Base-by-base conservation (phyloP, 305 asterid species). In the Stenogyne calaminthoides region DNA sequence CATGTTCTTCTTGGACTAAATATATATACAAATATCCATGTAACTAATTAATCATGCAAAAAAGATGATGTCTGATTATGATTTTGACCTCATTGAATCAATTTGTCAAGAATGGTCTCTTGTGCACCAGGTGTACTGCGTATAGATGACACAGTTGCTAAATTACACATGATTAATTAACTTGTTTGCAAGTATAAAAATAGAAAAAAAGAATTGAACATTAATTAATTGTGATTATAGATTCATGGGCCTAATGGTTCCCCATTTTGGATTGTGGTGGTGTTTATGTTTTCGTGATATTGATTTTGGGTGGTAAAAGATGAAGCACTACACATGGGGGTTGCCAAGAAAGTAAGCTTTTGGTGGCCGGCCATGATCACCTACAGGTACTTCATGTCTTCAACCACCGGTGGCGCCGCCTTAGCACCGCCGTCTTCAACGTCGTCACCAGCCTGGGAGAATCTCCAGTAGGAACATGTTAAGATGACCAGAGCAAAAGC, bases 361-460 rank as follows among this genome's bases (percentile, higher is more conserved):
- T 75, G 79, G 15, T 86, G 81, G 0, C 90, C 90, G 6, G 90
- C 88, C 88, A 86, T 84, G 71, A 86, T 84, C 70, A 86, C 91
- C n/a, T n/a, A n/a, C 22, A 84, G 49, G 36, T 69, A 82, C 77
- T 82, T n/a, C n/a, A n/a, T 84, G 72, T 84, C 87, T 62, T 78
- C 87, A 29, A 64, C 14, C 46, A 60, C 81, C 63, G 77, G 51
- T 29, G 77, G 56, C 7, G 57, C 74, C 0, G 67, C 39, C 71
- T 22, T 62, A n/a, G 22, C 77, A 7, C 71, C 77, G 27, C 69
- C 73, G 72, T 51, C 67, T 34, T 34, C 82, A 36, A 62, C 82
- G 2, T 56, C 82, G 18, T 77, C 76, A 40, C n/a, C n/a, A n/a
- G 36, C 4, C 7, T 4, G 63, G 9, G 85, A 60, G 57, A 84